phyloP scores from a whole-genome alignment of 306 rosid genomes.

The Corylus avellana region DNA sequence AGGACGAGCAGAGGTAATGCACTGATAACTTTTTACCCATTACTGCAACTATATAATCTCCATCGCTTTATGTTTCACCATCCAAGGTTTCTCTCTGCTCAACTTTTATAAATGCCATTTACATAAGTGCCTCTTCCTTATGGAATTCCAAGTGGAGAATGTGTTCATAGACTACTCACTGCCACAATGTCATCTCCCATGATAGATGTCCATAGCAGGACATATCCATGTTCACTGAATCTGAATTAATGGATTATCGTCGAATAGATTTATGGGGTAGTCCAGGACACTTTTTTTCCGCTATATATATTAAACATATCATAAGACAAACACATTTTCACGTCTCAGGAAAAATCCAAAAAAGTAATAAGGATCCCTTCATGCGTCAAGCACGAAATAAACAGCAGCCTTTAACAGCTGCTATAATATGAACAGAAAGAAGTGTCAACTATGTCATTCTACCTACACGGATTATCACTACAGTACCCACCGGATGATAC shows the following conservation, averaged over 20 bases:
- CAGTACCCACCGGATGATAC: not conserved
- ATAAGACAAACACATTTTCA: not conserved
- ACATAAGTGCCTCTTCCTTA: not conserved
- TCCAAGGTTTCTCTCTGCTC: not conserved
- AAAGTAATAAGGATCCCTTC: not conserved
- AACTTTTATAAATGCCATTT: too few relatives aligned
- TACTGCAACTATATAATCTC: not conserved
- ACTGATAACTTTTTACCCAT: not conserved
- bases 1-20: slow-evolving; percentile 56
- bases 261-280: not conserved
- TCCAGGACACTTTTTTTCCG: not conserved
- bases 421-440: not conserved
- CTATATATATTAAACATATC: not conserved
- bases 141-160: not conserved
- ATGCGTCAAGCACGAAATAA: not conserved
- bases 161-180: not conserved
- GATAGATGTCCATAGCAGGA: not conserved
- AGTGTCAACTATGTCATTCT: not conserved
- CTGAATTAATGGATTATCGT: not conserved
- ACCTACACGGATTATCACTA: not conserved
- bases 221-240: not conserved
- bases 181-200: not conserved
- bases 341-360: not conserved
- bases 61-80: not conserved
- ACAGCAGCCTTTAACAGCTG: not conserved